Percentiles rank a stretch among this genome's conserved stretches.
These are phyloP conservation scores for Aspergillus neotritici DNA, from an alignment of 2,329 filamentous ascomycete genomes.

Conservation along the genomic window DNA sequence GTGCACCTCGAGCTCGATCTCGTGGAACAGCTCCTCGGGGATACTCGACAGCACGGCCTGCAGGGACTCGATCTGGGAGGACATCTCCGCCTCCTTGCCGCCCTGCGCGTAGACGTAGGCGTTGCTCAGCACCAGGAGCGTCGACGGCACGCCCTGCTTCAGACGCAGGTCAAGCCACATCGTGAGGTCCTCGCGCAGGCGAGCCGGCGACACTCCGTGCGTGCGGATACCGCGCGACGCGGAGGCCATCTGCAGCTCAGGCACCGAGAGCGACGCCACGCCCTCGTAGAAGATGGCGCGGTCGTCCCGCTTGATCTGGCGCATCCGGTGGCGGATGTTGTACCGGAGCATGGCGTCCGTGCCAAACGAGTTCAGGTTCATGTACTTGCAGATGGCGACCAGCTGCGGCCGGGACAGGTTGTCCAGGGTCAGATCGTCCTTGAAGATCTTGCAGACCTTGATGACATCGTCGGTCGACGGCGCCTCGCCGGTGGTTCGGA, in stretches of 20 bases:
- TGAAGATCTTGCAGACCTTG: conserved; percentile 98
- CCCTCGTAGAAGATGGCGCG: conserved; percentile 90
- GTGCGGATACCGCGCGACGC: conserved; percentile 88
- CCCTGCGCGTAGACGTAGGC: conserved; percentile 85
- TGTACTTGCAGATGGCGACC: conserved; percentile 96
- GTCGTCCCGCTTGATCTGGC: conserved; percentile 98
- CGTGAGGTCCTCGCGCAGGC: conserved; percentile 81
- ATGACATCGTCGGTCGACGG: conserved; percentile 89
- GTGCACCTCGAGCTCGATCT: conserved; percentile 97
- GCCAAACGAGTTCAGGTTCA: conserved; percentile 95
- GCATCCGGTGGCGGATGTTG: conserved; percentile 94
- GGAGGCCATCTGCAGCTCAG: conserved; percentile 86
- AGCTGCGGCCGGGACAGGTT: conserved; percentile 93
- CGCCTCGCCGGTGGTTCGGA: conserved; percentile 82
- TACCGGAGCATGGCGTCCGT: conserved; percentile 98
- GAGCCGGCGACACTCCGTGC: conserved; percentile 81
- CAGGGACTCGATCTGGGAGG: conserved; percentile 85
- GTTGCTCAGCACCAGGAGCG: conserved; percentile 89
- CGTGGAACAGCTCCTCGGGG: conserved; percentile 97
- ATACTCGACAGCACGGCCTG: conserved; percentile 90
- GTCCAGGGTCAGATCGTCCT: conserved; percentile 93
- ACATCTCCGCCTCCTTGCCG: conserved; percentile 74
- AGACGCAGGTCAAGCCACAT: conserved; percentile 93
- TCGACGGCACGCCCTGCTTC: conserved; percentile 92
- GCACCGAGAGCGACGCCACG: conserved; percentile 85